Percentiles rank a stretch among this genome's conserved stretches.
Conservation (phyloP, 352 stramenopile genomes). For the Globisporangium sylvaticum region DNA sequence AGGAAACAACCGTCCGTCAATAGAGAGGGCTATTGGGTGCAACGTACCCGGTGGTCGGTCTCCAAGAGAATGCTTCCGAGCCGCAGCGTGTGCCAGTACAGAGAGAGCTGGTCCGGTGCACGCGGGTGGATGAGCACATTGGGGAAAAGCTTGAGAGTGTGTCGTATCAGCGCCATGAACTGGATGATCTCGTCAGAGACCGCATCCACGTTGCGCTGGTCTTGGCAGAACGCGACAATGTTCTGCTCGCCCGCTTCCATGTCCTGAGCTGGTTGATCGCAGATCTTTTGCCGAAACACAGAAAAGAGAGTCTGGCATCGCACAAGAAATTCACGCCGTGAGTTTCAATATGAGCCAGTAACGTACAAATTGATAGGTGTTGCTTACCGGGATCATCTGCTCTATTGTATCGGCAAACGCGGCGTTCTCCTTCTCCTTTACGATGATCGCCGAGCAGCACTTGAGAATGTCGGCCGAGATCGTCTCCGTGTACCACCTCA, state of each 20-base stretch:
- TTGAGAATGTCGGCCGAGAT: conserved; percentile 39
- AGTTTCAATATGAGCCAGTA: neutral
- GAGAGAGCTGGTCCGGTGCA: conserved; percentile 19
- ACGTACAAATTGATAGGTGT: neutral
- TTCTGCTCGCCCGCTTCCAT: conserved; percentile 18
- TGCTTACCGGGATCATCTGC: conserved; percentile 23
- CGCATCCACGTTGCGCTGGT: conserved; percentile 30
- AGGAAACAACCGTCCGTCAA: neutral
- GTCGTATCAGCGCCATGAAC: conserved; percentile 39
- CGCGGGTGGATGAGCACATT: conserved; percentile 25
- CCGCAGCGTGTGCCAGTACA: conserved; percentile 43
- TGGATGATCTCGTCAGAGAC: conserved; percentile 48
- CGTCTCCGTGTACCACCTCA: conserved; percentile 43
- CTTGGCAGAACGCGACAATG: conserved; percentile 32
- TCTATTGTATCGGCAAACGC: conserved; percentile 22
- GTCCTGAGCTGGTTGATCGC: conserved; percentile 24
- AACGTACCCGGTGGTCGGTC: conserved; percentile 50
- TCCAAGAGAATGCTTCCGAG: conserved; percentile 46
- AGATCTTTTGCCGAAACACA: conserved; percentile 39
- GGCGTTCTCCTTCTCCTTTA: conserved; percentile 29
- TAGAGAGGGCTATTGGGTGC: neutral
- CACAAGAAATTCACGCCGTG: neutral
- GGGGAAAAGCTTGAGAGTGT: conserved; percentile 44
- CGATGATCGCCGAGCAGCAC: conserved; percentile 37
- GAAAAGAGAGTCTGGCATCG: conserved; percentile 27